Evolutionary conservation across 129 eudicot genomes (phyloP).

Genomic region (Lactuca saligna): DNA sequence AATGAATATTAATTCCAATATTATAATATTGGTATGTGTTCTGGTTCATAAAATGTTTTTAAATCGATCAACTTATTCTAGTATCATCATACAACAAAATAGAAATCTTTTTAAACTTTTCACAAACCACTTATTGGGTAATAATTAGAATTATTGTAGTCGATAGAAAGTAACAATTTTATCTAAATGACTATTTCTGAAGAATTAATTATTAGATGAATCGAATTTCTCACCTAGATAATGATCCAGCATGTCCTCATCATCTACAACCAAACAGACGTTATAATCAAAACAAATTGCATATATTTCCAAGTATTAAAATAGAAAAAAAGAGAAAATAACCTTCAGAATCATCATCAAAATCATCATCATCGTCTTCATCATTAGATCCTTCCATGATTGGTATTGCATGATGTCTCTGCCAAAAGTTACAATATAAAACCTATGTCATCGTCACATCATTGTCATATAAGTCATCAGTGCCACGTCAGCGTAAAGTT

Average conservation of each 20-base stretch:
- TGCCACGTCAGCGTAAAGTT: background rate
- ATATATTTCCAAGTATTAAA: background rate
- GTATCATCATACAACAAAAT: no score
- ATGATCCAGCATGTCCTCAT: constrained; percentile 95
- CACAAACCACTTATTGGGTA: no score
- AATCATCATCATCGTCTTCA: constrained; percentile 64
- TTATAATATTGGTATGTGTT: no score
- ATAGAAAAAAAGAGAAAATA: background rate
- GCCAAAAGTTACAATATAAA: constrained; percentile 1
- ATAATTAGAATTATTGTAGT: background rate
- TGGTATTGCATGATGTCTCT: constrained; percentile 57
- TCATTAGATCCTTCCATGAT: constrained; percentile 49
- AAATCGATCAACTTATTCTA: no score
- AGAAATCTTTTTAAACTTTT: no score
- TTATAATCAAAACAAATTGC: background rate
- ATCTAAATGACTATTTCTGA: constrained; percentile 36
- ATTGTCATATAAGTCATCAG: background rate
- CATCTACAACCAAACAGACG: constrained; percentile 46
- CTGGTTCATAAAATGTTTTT: no score
- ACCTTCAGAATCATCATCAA: constrained; percentile 71
- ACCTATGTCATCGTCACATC: background rate
- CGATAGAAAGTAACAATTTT: background rate
- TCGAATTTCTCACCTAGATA: constrained; percentile 70
- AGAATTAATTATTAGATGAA: constrained; percentile 36
- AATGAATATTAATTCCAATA: no score